These are phyloP conservation scores for Termitomyces sp. DNA, from an alignment of 768 basidiomycete species.

Conservation along the genomic window DNA sequence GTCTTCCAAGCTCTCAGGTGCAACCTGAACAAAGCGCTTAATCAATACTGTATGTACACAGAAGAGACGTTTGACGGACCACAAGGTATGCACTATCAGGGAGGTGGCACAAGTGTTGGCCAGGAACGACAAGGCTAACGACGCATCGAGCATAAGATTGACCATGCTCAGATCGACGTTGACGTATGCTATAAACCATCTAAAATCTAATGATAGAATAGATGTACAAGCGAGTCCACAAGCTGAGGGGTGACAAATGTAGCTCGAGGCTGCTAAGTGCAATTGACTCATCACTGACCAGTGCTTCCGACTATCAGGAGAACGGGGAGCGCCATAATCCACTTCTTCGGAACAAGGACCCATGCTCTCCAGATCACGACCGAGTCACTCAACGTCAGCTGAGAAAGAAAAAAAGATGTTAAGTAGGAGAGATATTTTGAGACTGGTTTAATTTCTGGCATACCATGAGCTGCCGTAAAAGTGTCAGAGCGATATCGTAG, in stretches of 20 bases:
- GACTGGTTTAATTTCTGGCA: too few relatives aligned
- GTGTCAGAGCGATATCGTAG: neutral
- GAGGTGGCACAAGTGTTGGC: neutral
- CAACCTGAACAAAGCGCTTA: neutral
- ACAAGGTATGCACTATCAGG: neutral
- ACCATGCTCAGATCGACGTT: neutral
- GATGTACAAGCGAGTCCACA: neutral
- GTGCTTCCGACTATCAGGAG: neutral
- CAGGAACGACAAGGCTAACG: neutral
- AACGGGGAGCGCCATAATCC: neutral
- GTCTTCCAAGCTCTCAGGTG: neutral
- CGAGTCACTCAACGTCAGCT: neutral
- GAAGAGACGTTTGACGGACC: neutral
- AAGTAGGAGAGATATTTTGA: too few relatives aligned
- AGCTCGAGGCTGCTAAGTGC: neutral
- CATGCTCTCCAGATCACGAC: neutral
- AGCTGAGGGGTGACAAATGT: neutral
- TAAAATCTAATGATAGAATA: neutral
- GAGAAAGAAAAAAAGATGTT: neutral
- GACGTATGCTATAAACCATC: neutral
- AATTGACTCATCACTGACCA: neutral
- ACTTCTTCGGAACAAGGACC: neutral
- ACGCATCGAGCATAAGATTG: neutral
- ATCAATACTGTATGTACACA: neutral
- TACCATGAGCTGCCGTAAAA: neutral